phyloP scores from a whole-genome alignment of 306 rosid species.

The Vigna trinervia region DNA sequence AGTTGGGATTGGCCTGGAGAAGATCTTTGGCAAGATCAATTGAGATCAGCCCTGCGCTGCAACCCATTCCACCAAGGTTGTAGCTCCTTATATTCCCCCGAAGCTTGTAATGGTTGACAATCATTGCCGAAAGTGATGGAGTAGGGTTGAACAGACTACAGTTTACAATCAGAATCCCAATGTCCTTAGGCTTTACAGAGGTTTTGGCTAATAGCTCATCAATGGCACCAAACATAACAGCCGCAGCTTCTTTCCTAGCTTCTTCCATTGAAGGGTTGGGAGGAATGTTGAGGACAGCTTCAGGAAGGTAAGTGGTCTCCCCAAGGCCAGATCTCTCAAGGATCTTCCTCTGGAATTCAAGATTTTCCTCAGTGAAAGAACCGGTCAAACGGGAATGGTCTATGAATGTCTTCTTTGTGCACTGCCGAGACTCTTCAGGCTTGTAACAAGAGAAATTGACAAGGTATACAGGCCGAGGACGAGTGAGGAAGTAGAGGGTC shows the following conservation, averaged over 20 bases:
- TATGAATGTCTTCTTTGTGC: conserved; percentile 80
- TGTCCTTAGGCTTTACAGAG: conserved; percentile 76
- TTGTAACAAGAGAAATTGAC: conserved; percentile 89
- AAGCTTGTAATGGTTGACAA: conserved; percentile 87
- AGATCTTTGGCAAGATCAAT: conserved; percentile 90
- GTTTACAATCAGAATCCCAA: conserved; percentile 86
- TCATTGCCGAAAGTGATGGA: conserved; percentile 92
- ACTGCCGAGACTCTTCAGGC: conserved; percentile 74
- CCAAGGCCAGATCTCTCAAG: conserved; percentile 96
- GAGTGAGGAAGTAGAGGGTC: conserved; percentile 79
- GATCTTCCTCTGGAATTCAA: conserved; percentile 78
- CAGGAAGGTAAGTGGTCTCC: conserved; percentile 81
- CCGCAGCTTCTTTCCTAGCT: conserved; percentile 90
- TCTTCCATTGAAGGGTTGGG: conserved; percentile 92
- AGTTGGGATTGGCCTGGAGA: conserved; percentile 85
- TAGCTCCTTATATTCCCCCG: conserved; percentile 80
- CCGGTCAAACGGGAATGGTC: conserved; percentile 72
- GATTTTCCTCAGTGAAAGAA: conserved; percentile 68
- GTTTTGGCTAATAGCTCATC: conserved; percentile 82
- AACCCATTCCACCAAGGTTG: conserved; percentile 95
- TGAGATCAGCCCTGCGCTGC: conserved; percentile 91
- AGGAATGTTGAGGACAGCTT: conserved; percentile 87
- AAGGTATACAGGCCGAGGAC: conserved; percentile 80
- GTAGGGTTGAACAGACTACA: conserved; percentile 93
- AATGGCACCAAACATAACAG: conserved; percentile 89